Percentiles rank a stretch among this genome's conserved stretches.
Conservation (phyloP, 202 grass and related monocot genomes). For the Bolboschoenoplectus hybrid region DNA sequence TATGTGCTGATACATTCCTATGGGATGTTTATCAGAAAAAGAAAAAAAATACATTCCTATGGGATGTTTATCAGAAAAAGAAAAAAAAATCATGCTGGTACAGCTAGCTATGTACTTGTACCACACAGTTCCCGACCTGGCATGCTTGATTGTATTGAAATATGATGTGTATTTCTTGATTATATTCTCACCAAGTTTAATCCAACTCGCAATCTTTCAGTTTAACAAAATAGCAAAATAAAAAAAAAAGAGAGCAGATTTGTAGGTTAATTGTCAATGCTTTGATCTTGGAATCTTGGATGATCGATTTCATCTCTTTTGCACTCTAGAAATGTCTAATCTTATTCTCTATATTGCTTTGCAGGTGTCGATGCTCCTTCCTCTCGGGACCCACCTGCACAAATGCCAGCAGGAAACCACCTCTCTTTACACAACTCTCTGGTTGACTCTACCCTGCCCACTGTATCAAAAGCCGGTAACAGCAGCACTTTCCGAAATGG, state of each 20-base stretch:
- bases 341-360: constrained; percentile 39
- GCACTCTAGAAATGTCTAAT: not conserved
- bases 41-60: not conserved
- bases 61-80: not conserved
- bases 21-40: not conserved
- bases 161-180: not conserved
- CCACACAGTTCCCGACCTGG: not conserved
- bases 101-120: not conserved
- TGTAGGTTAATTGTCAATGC: not conserved
- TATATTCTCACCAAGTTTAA: not conserved
- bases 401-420: constrained; percentile 61
- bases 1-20: not conserved
- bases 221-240: not conserved
- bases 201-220: not conserved
- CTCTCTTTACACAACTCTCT: constrained; percentile 66
- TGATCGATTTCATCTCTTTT: not conserved
- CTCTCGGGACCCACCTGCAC: constrained; percentile 80
- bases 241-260: not conserved
- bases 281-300: not conserved
- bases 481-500: constrained; percentile 56
- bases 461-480: constrained; percentile 47
- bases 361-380: constrained; percentile 91
- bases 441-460: constrained; percentile 72
- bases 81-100: not conserved
- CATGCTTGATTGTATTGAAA: constrained; percentile 21